These are phyloP conservation scores for Penicillium coprophilum DNA, from an alignment of 495 filamentous ascomycete genomes.

Conservation along the genomic window DNA sequence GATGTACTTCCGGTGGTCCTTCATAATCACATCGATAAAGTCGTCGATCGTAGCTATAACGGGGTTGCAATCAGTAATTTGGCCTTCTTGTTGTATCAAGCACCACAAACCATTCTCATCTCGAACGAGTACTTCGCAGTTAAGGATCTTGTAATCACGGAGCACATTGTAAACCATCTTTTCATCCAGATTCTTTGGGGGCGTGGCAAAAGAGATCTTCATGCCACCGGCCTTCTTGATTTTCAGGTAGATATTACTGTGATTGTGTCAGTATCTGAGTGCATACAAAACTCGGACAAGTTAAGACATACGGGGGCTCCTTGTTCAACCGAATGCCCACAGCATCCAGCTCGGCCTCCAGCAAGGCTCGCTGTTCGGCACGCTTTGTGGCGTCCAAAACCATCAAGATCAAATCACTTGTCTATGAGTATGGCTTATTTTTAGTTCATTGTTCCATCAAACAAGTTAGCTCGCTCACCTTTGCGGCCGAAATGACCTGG, in stretches of 20 bases:
- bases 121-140: slow-evolving; percentile 92
- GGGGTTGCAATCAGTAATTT: slow-evolving; percentile 5
- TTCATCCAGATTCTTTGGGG: slow-evolving; percentile 89
- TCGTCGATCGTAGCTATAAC: slow-evolving; percentile 85
- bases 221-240: slow-evolving; percentile 94
- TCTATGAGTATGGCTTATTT: slow-evolving; percentile 47
- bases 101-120: slow-evolving; percentile 73
- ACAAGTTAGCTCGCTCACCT: slow-evolving; percentile 37
- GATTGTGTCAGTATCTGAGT: slow-evolving; percentile 17
- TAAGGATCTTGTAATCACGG: slow-evolving; percentile 97
- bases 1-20: slow-evolving; percentile 97
- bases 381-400: slow-evolving; percentile 95
- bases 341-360: slow-evolving; percentile 93
- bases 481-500: slow-evolving; percentile 98
- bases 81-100: neutral
- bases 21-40: slow-evolving; percentile 99
- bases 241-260: slow-evolving; percentile 97
- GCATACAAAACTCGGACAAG: neutral
- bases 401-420: slow-evolving; percentile 97
- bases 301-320: slow-evolving; percentile 72
- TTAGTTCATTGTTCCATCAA: neutral
- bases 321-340: slow-evolving; percentile 94
- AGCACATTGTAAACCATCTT: slow-evolving; percentile 97
- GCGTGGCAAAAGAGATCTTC: slow-evolving; percentile 93
- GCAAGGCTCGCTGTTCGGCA: slow-evolving; percentile 84